These are phyloP conservation scores for Rhizopogon vulgaris DNA, from an alignment of 768 basidiomycete genomes.

Conservation along the genomic window DNA sequence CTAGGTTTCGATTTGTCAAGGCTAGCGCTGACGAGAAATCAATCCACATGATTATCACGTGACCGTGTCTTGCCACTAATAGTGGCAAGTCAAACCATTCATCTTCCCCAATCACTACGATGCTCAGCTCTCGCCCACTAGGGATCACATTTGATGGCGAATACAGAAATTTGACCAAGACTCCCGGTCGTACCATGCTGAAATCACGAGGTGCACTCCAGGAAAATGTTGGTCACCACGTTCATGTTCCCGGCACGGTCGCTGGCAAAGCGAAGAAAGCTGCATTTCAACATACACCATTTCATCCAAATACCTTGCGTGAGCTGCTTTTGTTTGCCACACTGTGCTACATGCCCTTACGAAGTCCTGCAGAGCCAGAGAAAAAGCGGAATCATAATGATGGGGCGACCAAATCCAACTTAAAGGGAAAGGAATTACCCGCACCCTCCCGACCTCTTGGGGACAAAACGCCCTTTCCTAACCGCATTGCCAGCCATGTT, in stretches of 20 bases:
- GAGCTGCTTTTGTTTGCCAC: background rate
- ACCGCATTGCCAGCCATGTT: slow-evolving; percentile 35
- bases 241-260: slow-evolving; percentile 34
- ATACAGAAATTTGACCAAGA: slow-evolving; percentile 33
- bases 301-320: slow-evolving; percentile 26
- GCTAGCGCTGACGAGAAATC: too few species aligned
- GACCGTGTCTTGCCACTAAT: slow-evolving; percentile 20
- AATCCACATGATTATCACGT: slow-evolving; percentile 13
- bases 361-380: background rate
- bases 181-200: slow-evolving; percentile 45
- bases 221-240: slow-evolving; percentile 40
- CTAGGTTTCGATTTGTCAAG: too few species aligned
- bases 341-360: background rate
- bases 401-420: slow-evolving; percentile 8
- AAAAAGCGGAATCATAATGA: background rate
- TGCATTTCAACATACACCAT: slow-evolving; percentile 28
- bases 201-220: slow-evolving; percentile 33
- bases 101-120: slow-evolving; percentile 6
- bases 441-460: slow-evolving; percentile 43
- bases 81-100: background rate
- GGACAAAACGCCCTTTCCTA: slow-evolving; percentile 76
- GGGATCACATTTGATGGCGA: slow-evolving; percentile 23
- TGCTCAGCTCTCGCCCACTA: slow-evolving; percentile 21
- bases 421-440: slow-evolving; percentile 14
- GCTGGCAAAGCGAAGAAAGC: slow-evolving; percentile 40